A percentile compares a stretch with the other conserved stretches of the same genome.
phyloP scores from a whole-genome alignment of 495 filamentous ascomycete species.

The Sabuloglossum arenarium region DNA sequence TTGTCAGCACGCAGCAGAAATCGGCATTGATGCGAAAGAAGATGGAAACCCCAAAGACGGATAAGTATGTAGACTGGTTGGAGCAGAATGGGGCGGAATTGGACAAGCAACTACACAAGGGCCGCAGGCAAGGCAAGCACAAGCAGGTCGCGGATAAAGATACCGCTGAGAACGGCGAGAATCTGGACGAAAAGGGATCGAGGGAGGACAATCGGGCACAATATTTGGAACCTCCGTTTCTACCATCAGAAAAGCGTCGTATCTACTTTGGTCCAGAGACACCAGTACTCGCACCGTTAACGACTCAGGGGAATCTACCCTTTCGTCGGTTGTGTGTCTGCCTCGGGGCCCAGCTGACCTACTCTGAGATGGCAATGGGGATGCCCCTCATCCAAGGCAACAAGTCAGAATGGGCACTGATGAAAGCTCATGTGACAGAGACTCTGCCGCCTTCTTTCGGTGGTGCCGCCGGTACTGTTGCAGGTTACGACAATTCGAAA shows the following conservation, averaged over 20 bases:
- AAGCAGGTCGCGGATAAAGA: constrained; percentile 9
- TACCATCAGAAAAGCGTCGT: constrained; percentile 77
- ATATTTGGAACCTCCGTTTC: constrained; percentile 65
- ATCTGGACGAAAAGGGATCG: constrained; percentile 21
- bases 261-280: constrained; percentile 89
- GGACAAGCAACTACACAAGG: constrained; percentile 25
- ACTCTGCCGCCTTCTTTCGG: constrained; percentile 37
- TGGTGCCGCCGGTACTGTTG: constrained; percentile 25
- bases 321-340: constrained; percentile 84
- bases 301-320: constrained; percentile 92
- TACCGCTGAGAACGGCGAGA: constrained; percentile 14
- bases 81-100: constrained; percentile 34
- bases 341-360: constrained; percentile 79
- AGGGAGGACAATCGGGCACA: constrained; percentile 49
- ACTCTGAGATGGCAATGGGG: constrained; percentile 96
- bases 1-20: constrained; percentile 43
- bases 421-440: constrained; percentile 77
- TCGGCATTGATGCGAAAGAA: constrained; percentile 45
- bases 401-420: constrained; percentile 81
- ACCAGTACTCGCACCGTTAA: constrained; percentile 68
- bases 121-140: constrained; percentile 9
- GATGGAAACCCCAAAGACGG: constrained; percentile 43
- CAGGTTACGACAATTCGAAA: constrained; percentile 57
- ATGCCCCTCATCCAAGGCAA: constrained; percentile 77
- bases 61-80: constrained; percentile 55